Base-by-base conservation (phyloP, 2,329 filamentous ascomycete genomes). In the Fusarium sp. region DNA sequence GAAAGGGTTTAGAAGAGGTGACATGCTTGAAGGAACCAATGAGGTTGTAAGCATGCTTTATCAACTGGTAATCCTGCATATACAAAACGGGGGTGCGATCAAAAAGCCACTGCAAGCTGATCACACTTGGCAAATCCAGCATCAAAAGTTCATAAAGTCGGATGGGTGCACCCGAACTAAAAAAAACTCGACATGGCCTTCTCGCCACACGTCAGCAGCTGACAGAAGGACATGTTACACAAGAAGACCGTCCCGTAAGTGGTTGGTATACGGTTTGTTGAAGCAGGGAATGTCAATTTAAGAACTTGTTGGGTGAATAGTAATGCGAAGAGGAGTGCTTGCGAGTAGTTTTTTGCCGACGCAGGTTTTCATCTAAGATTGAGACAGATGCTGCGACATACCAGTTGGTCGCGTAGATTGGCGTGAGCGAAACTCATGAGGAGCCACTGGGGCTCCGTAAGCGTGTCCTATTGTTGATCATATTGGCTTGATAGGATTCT, bases 11-110 rank as follows among this genome's bases (percentile, higher is more conserved):
- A 22, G 17, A 45, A 52, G 25, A 55, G 45, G 20, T 23, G 41
- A 32, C 37, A 54, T 25, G 40, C 23, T 46, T 22, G 39, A 30
- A 49, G 37, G 30, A 33, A 33, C 56, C 49, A 62, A 52, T 55
- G 44, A 23, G 37, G 30, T 19, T 22, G 15, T 19, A n/a, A n/a
- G 44, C 14, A 39, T 30, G 15, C 30, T 48, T 67, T 23, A 33
- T 51, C 43, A 49, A 66, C 22, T 45, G 30, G 45, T 37, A 56
- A 47, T 50, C 22, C 47, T 50, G 43, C 33, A 49, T 44, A 44
- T 30, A 40, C 32, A 45, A 47, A 40, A 43, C 58, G 59, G 44
- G 52, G 62, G 49, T 30, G 56, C 17, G 19, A 37, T 33, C 14
- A 27, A 27, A 47, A 46, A 51, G 11, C 3, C 22, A 47, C 40